These are phyloP conservation scores for Diophrys sp. DNA, from an alignment of 73 alveolate species.

Conservation along the genomic window DNA sequence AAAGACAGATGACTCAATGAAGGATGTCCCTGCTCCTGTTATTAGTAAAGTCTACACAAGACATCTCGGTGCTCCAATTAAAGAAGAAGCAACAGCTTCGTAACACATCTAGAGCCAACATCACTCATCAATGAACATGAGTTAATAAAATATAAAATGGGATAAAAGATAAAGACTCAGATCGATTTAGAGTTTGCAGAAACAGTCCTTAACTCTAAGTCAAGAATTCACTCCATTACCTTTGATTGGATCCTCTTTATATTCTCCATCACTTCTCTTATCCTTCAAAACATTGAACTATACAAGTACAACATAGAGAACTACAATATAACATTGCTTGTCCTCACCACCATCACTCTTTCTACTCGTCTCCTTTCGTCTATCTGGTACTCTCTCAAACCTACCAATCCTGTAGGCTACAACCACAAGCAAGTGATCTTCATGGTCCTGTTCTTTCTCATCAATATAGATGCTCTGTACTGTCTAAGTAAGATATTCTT, in stretches of 20 bases:
- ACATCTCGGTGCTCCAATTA: no score
- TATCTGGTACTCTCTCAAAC: background rate
- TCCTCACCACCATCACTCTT: background rate
- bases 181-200: background rate
- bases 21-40: no score
- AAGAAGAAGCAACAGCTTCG: no score
- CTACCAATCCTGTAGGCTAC: background rate
- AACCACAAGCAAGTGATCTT: background rate
- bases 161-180: background rate
- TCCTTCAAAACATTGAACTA: background rate
- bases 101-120: no score
- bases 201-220: background rate
- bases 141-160: background rate
- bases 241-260: background rate
- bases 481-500: background rate
- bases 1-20: no score
- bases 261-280: background rate
- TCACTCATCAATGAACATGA: no score
- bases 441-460: background rate
- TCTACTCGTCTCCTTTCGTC: background rate
- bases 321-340: background rate
- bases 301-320: background rate
- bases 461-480: background rate
- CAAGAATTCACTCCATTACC: background rate
- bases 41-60: no score